A percentile compares a stretch with the other conserved stretches of the same genome.
Conservation (phyloP, 495 filamentous ascomycete species). For the Penicillium herquei region DNA sequence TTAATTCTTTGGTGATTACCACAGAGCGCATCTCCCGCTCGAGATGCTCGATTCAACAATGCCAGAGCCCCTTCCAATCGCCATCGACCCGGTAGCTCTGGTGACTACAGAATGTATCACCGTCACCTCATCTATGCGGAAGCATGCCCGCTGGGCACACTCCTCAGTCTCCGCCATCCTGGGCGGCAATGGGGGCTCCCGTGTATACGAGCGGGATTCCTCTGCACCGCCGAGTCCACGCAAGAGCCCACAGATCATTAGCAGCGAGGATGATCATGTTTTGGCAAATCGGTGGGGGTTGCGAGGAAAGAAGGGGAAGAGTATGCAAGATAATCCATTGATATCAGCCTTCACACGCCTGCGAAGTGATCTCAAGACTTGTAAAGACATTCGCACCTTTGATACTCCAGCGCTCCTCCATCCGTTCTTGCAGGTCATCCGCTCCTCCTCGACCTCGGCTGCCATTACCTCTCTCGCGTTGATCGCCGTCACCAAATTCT, state of each 20-base stretch:
- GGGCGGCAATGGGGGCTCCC: conserved; percentile 66
- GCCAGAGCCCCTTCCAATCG: conserved; percentile 58
- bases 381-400: conserved; percentile 87
- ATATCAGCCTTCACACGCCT: conserved; percentile 93
- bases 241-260: conserved; percentile 22
- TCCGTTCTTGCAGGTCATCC: conserved; percentile 95
- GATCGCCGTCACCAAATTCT: conserved; percentile 95
- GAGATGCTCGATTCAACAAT: conserved; percentile 32
- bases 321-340: conserved; percentile 96
- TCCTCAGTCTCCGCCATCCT: conserved; percentile 96
- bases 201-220: conserved; percentile 43
- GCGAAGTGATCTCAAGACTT: conserved; percentile 84
- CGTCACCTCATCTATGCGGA: conserved; percentile 96
- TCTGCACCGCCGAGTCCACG: conserved; percentile 40
- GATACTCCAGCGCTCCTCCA: conserved; percentile 88
- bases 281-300: conserved; percentile 78
- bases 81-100: conserved; percentile 89
- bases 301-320: conserved; percentile 95
- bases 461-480: conserved; percentile 93
- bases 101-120: conserved; percentile 99
- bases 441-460: conserved; percentile 93
- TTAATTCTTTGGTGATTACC: conserved; percentile 19
- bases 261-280: conserved; percentile 49
- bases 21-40: conserved; percentile 26
- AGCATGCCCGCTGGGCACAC: conserved; percentile 94